Evolutionary conservation across 2,329 filamentous ascomycete genomes (phyloP).

Genomic region (Coleophoma crateriformis): DNA sequence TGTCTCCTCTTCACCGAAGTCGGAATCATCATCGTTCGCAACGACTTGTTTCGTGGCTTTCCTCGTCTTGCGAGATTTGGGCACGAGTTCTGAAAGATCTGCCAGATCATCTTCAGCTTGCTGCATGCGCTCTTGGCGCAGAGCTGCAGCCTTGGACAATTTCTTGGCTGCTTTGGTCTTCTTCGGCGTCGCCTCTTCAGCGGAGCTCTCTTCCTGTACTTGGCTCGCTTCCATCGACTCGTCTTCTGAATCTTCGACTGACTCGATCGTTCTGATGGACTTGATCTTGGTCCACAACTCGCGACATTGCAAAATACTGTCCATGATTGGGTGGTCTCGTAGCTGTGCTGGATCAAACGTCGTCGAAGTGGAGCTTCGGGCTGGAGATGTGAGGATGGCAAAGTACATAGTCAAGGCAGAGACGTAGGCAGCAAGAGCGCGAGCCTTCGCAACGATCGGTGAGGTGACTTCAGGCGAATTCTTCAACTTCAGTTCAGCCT

Average conservation of each 20-base stretch:
- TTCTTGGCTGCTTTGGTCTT: conserved; percentile 33
- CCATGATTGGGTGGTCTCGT: conserved; percentile 88
- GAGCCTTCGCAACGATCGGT: conserved; percentile 58
- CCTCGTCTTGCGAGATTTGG: conserved; percentile 15
- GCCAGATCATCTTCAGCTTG: conserved; percentile 36
- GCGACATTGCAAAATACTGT: conserved; percentile 71
- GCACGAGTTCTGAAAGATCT: conserved; percentile 25
- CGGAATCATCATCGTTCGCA: conserved; percentile 66
- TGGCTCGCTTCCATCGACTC: conserved; percentile 23
- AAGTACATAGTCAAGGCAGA: conserved; percentile 91
- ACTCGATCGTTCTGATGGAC: conserved; percentile 40
- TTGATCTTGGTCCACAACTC: conserved; percentile 75
- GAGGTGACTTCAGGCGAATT: background rate
- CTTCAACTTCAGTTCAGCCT: conserved; percentile 25
- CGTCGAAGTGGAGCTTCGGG: conserved; percentile 50
- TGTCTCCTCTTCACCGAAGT: conserved; percentile 86
- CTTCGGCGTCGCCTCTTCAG: conserved; percentile 9
- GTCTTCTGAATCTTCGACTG: conserved; percentile 24
- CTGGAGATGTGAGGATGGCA: conserved; percentile 79
- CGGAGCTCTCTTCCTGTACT: conserved; percentile 1
- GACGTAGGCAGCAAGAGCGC: conserved; percentile 79
- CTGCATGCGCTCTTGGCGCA: conserved; percentile 27
- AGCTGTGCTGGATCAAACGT: conserved; percentile 73
- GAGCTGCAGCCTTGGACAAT: conserved; percentile 28
- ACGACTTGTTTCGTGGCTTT: conserved; percentile 37